Evolutionary conservation across 2,329 filamentous ascomycete species (phyloP).

Genomic region (Trichoderma cornu-damae): DNA sequence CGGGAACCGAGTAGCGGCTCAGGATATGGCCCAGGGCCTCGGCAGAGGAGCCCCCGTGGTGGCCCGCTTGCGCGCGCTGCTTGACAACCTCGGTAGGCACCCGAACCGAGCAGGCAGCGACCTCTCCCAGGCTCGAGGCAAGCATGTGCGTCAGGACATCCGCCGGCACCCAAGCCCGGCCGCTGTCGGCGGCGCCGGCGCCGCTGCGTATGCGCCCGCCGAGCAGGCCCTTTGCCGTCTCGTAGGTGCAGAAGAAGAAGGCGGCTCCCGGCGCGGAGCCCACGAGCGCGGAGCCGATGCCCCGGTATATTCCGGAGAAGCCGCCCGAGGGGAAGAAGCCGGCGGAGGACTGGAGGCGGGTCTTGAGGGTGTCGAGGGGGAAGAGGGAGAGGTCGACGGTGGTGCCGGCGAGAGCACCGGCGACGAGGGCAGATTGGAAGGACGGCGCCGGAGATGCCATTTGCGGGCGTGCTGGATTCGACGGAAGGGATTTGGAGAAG

Average conservation of each 20-base stretch:
- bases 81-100: constrained; percentile 97
- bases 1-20: constrained; percentile 34
- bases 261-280: constrained; percentile 91
- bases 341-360: constrained; percentile 77
- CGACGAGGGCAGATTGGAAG: constrained; percentile 61
- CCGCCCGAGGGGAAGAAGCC: constrained; percentile 80
- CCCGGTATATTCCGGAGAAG: constrained; percentile 87
- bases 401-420: constrained; percentile 86
- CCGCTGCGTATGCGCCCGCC: constrained; percentile 28
- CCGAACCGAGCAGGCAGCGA: constrained; percentile 85
- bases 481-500: background rate
- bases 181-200: constrained; percentile 25
- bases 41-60: constrained; percentile 66
- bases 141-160: constrained; percentile 64
- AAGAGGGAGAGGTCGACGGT: constrained; percentile 96
- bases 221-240: constrained; percentile 61
- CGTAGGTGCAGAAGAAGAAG: constrained; percentile 96
- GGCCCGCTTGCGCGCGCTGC: constrained; percentile 86
- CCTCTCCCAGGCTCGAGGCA: constrained; percentile 79
- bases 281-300: constrained; percentile 81
- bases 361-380: constrained; percentile 98
- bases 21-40: constrained; percentile 67
- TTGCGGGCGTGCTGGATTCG: constrained; percentile 14
- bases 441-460: constrained; percentile 28
- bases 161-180: constrained; percentile 17